Conservation (phyloP, 345 rosid species). For the Populus tremula region DNA sequence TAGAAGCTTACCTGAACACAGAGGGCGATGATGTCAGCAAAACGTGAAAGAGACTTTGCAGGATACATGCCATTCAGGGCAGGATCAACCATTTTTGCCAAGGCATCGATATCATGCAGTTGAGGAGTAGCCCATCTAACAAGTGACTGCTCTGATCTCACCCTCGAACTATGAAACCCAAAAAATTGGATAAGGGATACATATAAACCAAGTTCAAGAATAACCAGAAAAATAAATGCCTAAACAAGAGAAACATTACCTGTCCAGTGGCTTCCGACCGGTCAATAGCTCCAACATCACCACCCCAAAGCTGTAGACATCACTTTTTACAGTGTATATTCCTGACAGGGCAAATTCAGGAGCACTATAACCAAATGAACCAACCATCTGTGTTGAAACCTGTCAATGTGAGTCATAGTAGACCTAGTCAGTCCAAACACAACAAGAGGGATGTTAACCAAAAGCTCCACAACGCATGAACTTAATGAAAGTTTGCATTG, state of each 20-base stretch:
- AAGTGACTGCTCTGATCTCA: constrained; percentile 88
- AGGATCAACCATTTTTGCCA: constrained; percentile 98
- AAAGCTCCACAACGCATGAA: neutral
- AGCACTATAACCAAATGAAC: constrained; percentile 96
- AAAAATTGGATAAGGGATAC: neutral
- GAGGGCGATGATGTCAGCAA: constrained; percentile 91
- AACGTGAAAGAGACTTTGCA: constrained; percentile 94
- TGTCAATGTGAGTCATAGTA: constrained; percentile 28
- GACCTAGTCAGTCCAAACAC: neutral
- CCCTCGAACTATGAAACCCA: constrained; percentile 58
- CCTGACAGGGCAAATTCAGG: constrained; percentile 98
- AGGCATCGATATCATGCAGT: constrained; percentile 90
- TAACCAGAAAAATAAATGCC: neutral
- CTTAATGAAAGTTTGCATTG: neutral
- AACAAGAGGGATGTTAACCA: neutral
- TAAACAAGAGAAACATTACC: constrained; percentile 40
- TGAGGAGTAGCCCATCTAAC: constrained; percentile 99
- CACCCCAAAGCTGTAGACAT: constrained; percentile 97
- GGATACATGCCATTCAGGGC: constrained; percentile 94
- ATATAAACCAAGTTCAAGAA: constrained; percentile 1
- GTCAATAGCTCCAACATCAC: constrained; percentile 97
- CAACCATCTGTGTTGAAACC: constrained; percentile 94
- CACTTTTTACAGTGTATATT: constrained; percentile 90
- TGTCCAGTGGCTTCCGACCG: constrained; percentile 95
- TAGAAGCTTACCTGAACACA: constrained; percentile 81